phyloP scores from a whole-genome alignment of 305 asterid genomes.

The Andrographis paniculata region DNA sequence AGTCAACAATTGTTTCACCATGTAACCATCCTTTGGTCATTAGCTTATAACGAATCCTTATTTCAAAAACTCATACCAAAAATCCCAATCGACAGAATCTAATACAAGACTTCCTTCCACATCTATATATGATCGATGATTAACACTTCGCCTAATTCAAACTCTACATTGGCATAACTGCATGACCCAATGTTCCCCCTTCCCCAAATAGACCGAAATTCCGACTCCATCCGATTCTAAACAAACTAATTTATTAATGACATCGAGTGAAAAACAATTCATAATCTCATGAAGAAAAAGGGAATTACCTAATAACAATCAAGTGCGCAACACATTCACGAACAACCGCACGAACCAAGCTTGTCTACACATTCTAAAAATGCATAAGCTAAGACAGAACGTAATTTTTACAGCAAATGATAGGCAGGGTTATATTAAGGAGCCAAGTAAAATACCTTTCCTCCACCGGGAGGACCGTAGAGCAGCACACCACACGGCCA shows the following conservation, averaged over 20 bases:
- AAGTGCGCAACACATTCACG: constrained; percentile 80
- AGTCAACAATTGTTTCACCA: too few relatives aligned
- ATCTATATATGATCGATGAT: too few relatives aligned
- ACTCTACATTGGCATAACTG: background rate
- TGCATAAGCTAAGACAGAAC: background rate
- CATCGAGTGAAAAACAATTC: background rate
- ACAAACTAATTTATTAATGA: background rate
- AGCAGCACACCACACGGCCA: constrained; percentile 95
- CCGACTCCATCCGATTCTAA: background rate
- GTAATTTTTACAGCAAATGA: background rate
- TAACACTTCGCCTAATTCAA: too few relatives aligned
- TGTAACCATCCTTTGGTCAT: too few relatives aligned
- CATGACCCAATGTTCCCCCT: too few relatives aligned
- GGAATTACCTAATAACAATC: constrained; percentile 58
- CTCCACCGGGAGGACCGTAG: constrained; percentile 95
- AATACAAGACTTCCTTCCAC: too few relatives aligned
- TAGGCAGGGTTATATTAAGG: background rate
- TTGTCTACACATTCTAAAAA: constrained; percentile 40
- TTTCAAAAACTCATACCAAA: too few relatives aligned
- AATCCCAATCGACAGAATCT: too few relatives aligned
- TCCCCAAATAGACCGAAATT: background rate
- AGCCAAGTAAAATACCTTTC: constrained; percentile 49
- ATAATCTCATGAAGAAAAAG: background rate
- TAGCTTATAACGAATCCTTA: too few relatives aligned
- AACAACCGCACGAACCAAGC: constrained; percentile 98